phyloP scores from a whole-genome alignment of 257 asterid genomes.

The Penstemon newberryi region DNA sequence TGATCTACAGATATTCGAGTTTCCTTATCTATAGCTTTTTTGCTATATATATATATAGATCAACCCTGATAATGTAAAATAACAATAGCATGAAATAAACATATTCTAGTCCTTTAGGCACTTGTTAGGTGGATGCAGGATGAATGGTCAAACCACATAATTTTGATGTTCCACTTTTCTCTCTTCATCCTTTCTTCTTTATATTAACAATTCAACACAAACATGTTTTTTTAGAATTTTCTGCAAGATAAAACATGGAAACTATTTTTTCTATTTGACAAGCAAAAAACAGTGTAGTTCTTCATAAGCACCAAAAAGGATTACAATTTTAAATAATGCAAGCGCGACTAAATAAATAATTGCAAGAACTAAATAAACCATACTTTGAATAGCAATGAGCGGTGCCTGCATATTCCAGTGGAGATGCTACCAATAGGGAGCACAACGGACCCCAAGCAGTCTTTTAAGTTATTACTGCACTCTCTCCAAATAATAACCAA shows the following conservation, averaged over 20 bases:
- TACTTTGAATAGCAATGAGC: constrained; percentile 90
- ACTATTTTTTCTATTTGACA: neutral
- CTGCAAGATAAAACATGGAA: neutral
- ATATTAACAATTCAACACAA: neutral
- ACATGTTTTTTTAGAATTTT: neutral
- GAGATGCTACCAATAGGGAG: constrained; percentile 83
- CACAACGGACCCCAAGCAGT: constrained; percentile 77
- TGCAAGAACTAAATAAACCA: constrained; percentile 21
- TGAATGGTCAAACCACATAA: too few species aligned
- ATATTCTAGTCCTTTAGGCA: too few species aligned
- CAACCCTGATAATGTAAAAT: too few species aligned
- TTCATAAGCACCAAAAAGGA: constrained; percentile 3
- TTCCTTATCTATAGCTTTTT: too few species aligned
- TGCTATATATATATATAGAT: too few species aligned
- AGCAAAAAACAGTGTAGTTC: constrained; percentile 17
- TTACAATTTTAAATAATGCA: constrained; percentile 20
- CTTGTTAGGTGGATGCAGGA: too few species aligned
- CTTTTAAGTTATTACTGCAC: constrained; percentile 75
- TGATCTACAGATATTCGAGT: too few species aligned
- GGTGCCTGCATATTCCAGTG: constrained; percentile 83
- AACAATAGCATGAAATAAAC: too few species aligned
- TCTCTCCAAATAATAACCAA: constrained; percentile 70
- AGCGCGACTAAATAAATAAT: constrained; percentile 20
- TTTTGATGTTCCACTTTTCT: too few species aligned
- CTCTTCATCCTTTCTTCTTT: too few species aligned